Base-by-base conservation (phyloP, 441 rosid species). In the Biscutella laevigata region DNA sequence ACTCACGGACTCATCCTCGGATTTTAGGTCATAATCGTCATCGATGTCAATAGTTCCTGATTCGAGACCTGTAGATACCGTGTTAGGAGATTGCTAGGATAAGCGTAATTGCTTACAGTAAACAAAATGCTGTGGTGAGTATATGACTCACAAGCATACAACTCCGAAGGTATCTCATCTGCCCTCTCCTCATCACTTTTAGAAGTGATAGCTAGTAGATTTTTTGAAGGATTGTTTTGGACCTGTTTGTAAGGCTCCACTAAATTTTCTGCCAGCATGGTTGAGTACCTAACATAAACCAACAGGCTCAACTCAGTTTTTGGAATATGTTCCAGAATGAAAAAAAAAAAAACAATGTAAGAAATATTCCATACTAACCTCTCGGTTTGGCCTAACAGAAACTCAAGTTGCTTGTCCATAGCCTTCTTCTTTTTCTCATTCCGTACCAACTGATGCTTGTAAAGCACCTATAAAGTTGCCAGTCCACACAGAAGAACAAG, bases 221-320 rank as follows among this genome's bases (percentile, higher is more conserved):
- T 58, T 54, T 34, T 60, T 16, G 62, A 36, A 53, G 74, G 35
- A 71, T 59, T 20, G 26, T 58, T 82, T 57, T 69, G 77, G 44
- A 53, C 59, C 25, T 73, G 81, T 56, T 68, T 76, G 53, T 34
- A 44, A 16, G 76, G 66, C 45, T 89, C 96, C 59, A 69, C 86
- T 46, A 94, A 77, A 73, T 94, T 94, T 83, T 94, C 99, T 22
- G 99, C 99, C 57, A 94, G 73, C 99, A 94, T 94, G 39, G 95
- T 89, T 53, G 99, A 94, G 82, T 94, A 94, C 82, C 99, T 94
- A 58, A 68, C 65, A 59, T 40, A 46, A 26, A 39, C 48, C 43
- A 67, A 54, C 53, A 55, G 34, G 37, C 42, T 5, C 30, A 33
- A 30, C 29, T 47, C 29, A 39, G 57, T 34, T 14, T 29, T 46